Evolutionary conservation across 2,329 filamentous ascomycete species (phyloP), one percentile per base, ranked within the genome.

Genomic region (Westerdykella aurantiaca): DNA sequence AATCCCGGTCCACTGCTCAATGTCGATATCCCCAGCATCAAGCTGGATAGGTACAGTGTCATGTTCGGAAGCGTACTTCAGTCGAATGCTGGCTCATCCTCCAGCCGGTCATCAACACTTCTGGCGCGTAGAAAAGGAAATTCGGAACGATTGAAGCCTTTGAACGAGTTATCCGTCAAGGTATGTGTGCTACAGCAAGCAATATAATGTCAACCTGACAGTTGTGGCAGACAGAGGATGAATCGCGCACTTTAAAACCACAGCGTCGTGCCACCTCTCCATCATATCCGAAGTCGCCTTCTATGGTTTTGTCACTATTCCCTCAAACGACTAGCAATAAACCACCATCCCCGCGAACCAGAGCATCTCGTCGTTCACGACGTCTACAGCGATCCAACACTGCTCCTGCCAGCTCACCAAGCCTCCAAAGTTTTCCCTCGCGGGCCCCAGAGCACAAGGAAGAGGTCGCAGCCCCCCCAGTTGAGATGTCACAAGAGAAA

Each of bases 11-110:
- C 64, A 2, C 56, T 69, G 33, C 71, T 96, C 16, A 76, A 89
- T 55, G 77, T 96, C 13, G 81, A 90, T 41, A 93, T 96, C 45
- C 90, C 91, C 1, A 78, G 79, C 39, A 77, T 86, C 43, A 81
- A 85, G 49, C 75, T 97, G 76, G 91, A 96, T 63, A 76, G 91
- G 39, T 97, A 95, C 56, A 95, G 89, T 55, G 79, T 96, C 52
- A 96, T 96, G 90, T 96, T 97, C 60, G 81, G 83, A 43, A 79
- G 79, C 31, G 74, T 96, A 6, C 71, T 95, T 21, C 77, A 80
- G 48, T 57, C 58, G 7, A 53, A 54, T 12, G 3, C n/a, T 9
- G 33, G 33, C 7, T 14, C 17, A 9, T 43, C 52, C 18, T 39
- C 33, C 11, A 56, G 46, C 29, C 54, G 52, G 1, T 54, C 56